A percentile compares a stretch with the other conserved stretches of the same genome.
phyloP scores from a whole-genome alignment of 2,329 filamentous ascomycete species.

The Cordyceps fumosorosea region DNA sequence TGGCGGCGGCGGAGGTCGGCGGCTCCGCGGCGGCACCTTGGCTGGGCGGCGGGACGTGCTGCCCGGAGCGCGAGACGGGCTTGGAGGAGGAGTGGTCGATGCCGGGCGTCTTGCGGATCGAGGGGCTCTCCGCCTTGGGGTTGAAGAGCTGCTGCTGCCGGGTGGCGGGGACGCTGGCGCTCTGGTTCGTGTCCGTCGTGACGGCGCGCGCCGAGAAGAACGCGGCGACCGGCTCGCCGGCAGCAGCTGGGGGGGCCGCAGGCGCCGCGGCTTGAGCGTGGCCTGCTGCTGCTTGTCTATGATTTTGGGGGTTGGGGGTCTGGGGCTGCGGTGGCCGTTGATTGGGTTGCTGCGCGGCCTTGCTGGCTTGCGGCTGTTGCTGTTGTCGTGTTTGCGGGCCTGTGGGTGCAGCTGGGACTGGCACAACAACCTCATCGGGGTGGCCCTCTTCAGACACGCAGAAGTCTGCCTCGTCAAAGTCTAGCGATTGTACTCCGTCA shows the following conservation, averaged over 20 bases:
- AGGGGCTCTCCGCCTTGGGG: conserved; percentile 70
- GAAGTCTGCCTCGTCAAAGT: conserved; percentile 74
- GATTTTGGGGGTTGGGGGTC: conserved; percentile 8
- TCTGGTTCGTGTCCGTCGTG: background rate
- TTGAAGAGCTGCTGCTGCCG: conserved; percentile 53
- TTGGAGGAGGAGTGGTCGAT: conserved; percentile 75
- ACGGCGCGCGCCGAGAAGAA: conserved; percentile 14
- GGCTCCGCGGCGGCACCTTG: conserved; percentile 17
- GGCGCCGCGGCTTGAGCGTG: background rate
- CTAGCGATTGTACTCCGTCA: conserved; percentile 24
- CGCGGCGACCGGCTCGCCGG: conserved; percentile 8
- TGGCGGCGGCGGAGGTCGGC: conserved; percentile 11
- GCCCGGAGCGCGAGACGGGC: conserved; percentile 55
- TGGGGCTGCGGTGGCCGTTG: conserved; percentile 6
- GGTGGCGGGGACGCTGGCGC: conserved; percentile 31
- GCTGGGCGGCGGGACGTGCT: conserved; percentile 42
- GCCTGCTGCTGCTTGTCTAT: background rate
- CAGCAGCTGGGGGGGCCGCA: background rate
- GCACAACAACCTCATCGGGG: conserved; percentile 60
- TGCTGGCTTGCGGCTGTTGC: background rate
- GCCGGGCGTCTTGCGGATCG: conserved; percentile 81
- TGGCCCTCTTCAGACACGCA: conserved; percentile 62
- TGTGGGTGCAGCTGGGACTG: background rate
- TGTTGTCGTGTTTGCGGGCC: conserved; percentile 2
- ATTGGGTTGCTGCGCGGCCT: background rate